Percentiles rank a stretch among this genome's conserved stretches.
Evolutionary conservation across 345 rosid species (phyloP).

Genomic region (Linum tenue): DNA sequence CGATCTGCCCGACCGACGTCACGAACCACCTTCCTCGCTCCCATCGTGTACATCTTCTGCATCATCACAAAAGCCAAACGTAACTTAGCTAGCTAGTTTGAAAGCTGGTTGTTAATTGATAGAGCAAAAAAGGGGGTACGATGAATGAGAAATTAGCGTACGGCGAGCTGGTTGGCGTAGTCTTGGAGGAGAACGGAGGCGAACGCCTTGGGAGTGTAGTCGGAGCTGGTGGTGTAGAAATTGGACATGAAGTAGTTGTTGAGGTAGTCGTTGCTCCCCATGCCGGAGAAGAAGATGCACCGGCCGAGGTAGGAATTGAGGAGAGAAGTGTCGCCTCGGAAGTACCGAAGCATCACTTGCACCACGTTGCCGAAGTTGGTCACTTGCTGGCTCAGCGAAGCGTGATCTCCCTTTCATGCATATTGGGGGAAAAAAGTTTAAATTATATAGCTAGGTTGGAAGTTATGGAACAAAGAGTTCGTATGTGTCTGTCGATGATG

Average conservation of each 20-base stretch:
- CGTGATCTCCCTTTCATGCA: conserved; percentile 51
- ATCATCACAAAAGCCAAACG: neutral
- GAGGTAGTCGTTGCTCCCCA: conserved; percentile 91
- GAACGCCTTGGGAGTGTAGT: conserved; percentile 42
- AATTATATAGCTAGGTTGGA: no score
- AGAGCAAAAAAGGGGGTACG: no score
- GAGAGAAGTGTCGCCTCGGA: conserved; percentile 52
- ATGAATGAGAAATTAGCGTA: conserved; percentile 17
- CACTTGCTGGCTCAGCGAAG: conserved; percentile 69
- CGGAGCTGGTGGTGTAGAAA: conserved; percentile 53
- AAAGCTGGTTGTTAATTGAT: no score
- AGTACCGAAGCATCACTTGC: conserved; percentile 44
- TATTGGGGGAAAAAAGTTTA: no score
- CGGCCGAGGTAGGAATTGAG: conserved; percentile 43
- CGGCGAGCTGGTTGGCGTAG: conserved; percentile 57
- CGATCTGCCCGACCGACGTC: conserved; percentile 68
- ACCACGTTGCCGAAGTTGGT: conserved; percentile 34
- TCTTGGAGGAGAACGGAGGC: conserved; percentile 61
- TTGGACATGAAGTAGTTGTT: conserved; percentile 81
- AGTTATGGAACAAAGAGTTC: no score
- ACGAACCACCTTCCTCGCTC: conserved; percentile 76
- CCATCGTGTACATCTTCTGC: conserved; percentile 54
- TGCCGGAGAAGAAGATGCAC: conserved; percentile 62
- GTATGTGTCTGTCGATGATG: no score
- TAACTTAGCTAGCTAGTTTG: neutral